Base-by-base conservation (phyloP, 495 filamentous ascomycete species). In the Hyaloscypha hepaticicola region DNA sequence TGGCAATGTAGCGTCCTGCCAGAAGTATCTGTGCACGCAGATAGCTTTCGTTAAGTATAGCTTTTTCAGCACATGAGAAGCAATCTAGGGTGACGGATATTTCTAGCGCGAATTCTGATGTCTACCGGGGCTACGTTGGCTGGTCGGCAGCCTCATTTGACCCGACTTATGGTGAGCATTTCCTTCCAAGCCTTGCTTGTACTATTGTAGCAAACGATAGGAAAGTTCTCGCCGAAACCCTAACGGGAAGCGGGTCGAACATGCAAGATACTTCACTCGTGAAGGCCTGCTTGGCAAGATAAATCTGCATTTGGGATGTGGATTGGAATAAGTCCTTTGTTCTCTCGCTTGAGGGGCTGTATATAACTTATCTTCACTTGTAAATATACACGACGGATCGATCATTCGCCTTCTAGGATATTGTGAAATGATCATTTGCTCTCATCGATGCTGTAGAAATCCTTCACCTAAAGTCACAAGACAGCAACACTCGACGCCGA, bases 71-170 rank as follows among this genome's bases (percentile, higher is more conserved):
- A 5, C 21, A 5, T 16, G 25, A 24, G 25, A 64, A 7, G 53
- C 67, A 2, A 77, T 72, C 62, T 34, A 73, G 60, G 66, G 73
- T 64, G 59, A 79, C 16, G 66, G n/a, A 5, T 6, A 8, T 59
- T 9, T 55, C 27, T 16, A 66, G 56, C 25, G 57, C 45, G 59
- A 84, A 85, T 66, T 70, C 77, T 5, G 83, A 83, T 55, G 80
- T 83, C 41, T 85, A 79, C 66, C 66, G 85, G 4, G 83, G 82
- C 4, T 85, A 77, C 60, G 73, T 77, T 22, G 80, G 77, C 12
- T 86, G 83, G 83, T 71, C 77, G 0, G 83, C 83, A 7, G 83
- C 83, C 1, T 69, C 74, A 3, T 85, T 85, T 70, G 73, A 63
- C 53, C 51, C 74, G 3, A 63, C 58, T 5, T 64, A 64, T 55